Conservation (phyloP, 2,329 filamentous ascomycete genomes). For the Fusarium ramigenum region DNA sequence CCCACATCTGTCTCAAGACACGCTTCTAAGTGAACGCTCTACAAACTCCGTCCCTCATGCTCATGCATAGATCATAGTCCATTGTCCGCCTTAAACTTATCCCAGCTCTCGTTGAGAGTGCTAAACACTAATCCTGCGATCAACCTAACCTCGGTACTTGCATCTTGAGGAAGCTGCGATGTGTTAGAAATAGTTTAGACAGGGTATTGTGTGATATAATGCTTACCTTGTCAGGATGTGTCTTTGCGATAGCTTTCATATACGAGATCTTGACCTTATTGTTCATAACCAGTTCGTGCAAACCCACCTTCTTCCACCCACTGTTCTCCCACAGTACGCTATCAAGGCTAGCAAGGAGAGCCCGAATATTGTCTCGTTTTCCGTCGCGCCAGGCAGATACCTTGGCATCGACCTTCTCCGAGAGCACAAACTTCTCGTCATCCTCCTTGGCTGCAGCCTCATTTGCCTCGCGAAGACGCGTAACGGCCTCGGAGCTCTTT, state of each 20-base stretch:
- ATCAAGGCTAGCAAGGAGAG: slow-evolving; percentile 86
- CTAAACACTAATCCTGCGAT: slow-evolving; percentile 73
- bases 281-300: slow-evolving; percentile 91
- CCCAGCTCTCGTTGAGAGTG: slow-evolving; percentile 77
- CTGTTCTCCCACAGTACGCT: slow-evolving; percentile 89
- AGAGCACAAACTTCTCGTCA: slow-evolving; percentile 90
- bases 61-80: slow-evolving; percentile 57
- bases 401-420: slow-evolving; percentile 84
- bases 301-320: slow-evolving; percentile 95
- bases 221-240: slow-evolving; percentile 96
- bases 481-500: slow-evolving; percentile 79
- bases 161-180: slow-evolving; percentile 68
- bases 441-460: slow-evolving; percentile 85
- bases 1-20: slow-evolving; percentile 18
- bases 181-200: slow-evolving; percentile 10
- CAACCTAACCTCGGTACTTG: slow-evolving; percentile 71
- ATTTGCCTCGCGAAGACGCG: slow-evolving; percentile 83
- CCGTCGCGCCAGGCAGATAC: slow-evolving; percentile 86
- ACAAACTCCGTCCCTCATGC: slow-evolving; percentile 38
- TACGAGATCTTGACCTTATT: slow-evolving; percentile 97
- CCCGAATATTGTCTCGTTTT: slow-evolving; percentile 91
- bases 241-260: slow-evolving; percentile 99
- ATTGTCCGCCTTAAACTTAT: slow-evolving; percentile 77
- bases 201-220: neutral
- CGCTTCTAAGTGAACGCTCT: slow-evolving; percentile 40